Evolutionary conservation across 345 rosid genomes (phyloP), one percentile per base, ranked within the genome.

Genomic region (Triadica sebifera): DNA sequence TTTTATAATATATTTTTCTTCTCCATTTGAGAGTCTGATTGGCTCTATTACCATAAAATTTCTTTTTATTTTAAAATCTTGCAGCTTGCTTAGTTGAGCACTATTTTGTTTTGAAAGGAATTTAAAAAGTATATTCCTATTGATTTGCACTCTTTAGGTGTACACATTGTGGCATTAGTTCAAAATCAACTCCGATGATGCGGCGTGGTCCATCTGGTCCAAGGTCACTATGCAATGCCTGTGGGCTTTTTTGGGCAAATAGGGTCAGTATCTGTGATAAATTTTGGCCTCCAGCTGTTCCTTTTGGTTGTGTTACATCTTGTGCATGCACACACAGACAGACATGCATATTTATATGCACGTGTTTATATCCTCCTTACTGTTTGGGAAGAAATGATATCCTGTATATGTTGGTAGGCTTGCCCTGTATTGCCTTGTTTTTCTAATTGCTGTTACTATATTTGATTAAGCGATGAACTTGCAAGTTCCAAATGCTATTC

Each of bases 121-220:
- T 51, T 67, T 34, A 4, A 13, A 34, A 51, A 17, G 24, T 15
- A 51, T 19, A 51, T 16, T 16, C 3, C 46, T 39, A 1, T 67
- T 24, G 34, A 64, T 66, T 59, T 50, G 25, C 69, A 37, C 51
- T 20, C n/a, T 75, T 52, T 83, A 95, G 99, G 75, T 95, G 99
- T 82, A 84, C 84, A 43, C 98, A 94, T 78, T 94, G 99, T 79
- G 96, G 99, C 77, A 86, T 74, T 65, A 89, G 89, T 85, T 92
- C 97, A 56, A 91, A 86, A 74, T 82, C 84, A 58, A 94, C 99
- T 58, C 99, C 99, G 17, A 94, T 94, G 99, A 94, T 94, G 99
- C 92, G 98, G 58, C 98, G 98, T 38, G 99, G 99, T 72, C 99
- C 98, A 66, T 80, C 91, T 60, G 99, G 99, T 67, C 98, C 96